These are phyloP conservation scores for Setaria viridis DNA, from an alignment of 202 grass and related monocot species.

Conservation along the genomic window DNA sequence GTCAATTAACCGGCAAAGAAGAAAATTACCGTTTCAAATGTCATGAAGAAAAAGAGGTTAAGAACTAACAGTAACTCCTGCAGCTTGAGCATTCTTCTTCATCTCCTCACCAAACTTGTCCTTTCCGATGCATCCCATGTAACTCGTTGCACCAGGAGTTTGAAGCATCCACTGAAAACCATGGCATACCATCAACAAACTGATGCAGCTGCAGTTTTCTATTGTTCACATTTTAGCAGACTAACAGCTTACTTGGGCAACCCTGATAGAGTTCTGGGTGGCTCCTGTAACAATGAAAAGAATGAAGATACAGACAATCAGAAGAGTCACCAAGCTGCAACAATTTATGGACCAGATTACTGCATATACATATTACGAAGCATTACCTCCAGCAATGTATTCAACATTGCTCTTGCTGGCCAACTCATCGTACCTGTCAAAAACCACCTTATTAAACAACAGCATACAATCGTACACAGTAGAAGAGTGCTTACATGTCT, in stretches of 20 bases:
- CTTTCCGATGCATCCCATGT: slow-evolving; percentile 98
- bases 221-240: slow-evolving; percentile 8
- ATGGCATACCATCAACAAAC: slow-evolving; percentile 44
- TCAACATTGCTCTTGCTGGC: slow-evolving; percentile 87
- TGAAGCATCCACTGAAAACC: slow-evolving; percentile 94
- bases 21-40: slow-evolving; percentile 11
- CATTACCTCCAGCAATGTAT: slow-evolving; percentile 91
- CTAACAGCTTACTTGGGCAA: slow-evolving; percentile 85
- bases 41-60: background rate
- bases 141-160: slow-evolving; percentile 89
- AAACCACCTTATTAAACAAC: background rate
- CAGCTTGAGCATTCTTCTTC: slow-evolving; percentile 78
- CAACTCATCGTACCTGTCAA: slow-evolving; percentile 92
- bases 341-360: background rate
- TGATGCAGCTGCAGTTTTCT: background rate
- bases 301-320: slow-evolving; percentile 31
- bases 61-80: slow-evolving; percentile 85
- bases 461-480: background rate
- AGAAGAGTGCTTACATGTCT: background rate
- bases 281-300: slow-evolving; percentile 66
- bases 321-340: background rate
- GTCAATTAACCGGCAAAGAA: background rate
- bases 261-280: slow-evolving; percentile 97
- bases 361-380: slow-evolving; percentile 24
- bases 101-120: slow-evolving; percentile 98